Evolutionary conservation across 1,139 yeast species (phyloP).

Genomic region (Kazachstania sp.): DNA sequence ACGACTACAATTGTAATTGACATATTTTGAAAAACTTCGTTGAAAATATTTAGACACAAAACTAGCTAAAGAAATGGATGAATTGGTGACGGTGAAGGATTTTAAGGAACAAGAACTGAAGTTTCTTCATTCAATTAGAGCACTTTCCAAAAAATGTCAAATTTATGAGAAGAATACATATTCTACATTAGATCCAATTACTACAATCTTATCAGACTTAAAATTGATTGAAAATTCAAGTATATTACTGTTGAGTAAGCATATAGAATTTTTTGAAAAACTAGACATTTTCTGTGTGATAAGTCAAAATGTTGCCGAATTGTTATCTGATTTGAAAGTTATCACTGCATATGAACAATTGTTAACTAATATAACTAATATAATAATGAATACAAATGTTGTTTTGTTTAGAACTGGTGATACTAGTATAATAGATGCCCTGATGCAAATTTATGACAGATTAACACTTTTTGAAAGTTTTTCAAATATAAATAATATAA

Average conservation of each 20-base stretch:
- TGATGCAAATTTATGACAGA: conserved; percentile 1
- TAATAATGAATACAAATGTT: conserved; percentile 3
- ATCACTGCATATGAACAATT: neutral
- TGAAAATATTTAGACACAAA: neutral
- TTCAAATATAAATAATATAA: neutral
- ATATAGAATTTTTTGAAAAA: conserved; percentile 2
- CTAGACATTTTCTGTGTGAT: conserved; percentile 2
- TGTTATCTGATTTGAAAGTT: neutral
- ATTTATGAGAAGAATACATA: neutral
- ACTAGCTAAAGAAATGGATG: neutral
- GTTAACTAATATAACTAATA: neutral
- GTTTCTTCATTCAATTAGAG: conserved; percentile 3
- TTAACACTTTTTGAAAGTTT: neutral
- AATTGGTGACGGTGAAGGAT: neutral
- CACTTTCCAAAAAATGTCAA: conserved; percentile 4
- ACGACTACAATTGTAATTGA: neutral
- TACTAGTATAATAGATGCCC: neutral
- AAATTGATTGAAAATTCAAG: neutral
- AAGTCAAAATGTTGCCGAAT: neutral
- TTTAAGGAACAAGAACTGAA: conserved; percentile 4
- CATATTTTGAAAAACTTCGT: neutral
- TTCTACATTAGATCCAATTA: conserved; percentile 4
- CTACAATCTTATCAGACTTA: neutral
- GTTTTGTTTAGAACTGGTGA: conserved; percentile 5
- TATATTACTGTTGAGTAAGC: conserved; percentile 2